Evolutionary conservation across 495 filamentous ascomycete genomes (phyloP).

Genomic region (Hypoxylon intermedium): DNA sequence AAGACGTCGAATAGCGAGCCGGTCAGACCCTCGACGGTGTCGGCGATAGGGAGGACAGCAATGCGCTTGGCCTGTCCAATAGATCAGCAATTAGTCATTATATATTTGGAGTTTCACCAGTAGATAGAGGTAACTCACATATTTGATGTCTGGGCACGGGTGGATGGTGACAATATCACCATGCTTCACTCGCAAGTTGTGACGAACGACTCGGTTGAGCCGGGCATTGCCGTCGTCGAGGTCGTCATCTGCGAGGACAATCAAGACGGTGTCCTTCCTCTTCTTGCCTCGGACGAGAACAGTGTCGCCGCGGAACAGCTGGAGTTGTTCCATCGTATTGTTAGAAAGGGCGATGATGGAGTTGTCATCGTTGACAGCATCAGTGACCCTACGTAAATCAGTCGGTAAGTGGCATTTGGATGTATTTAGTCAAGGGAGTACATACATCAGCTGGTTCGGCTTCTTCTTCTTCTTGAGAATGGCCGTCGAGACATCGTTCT

Average conservation of each 20-base stretch:
- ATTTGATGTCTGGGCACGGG: conserved; percentile 99
- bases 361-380: conserved; percentile 99
- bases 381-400: conserved; percentile 75
- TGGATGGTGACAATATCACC: conserved; percentile 97
- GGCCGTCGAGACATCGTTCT: conserved; percentile 92
- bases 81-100: conserved; percentile 26
- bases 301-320: conserved; percentile 97
- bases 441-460: conserved; percentile 96
- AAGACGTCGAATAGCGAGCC: conserved; percentile 98
- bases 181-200: conserved; percentile 98
- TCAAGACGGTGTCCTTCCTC: conserved; percentile 97
- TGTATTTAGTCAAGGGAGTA: conserved; percentile 17
- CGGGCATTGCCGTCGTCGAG: conserved; percentile 95
- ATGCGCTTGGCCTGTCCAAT: conserved; percentile 88
- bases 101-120: not conserved
- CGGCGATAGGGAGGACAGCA: conserved; percentile 96
- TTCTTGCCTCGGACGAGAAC: conserved; percentile 99
- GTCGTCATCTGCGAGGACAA: conserved; percentile 96
- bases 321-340: conserved; percentile 98
- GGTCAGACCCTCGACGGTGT: conserved; percentile 96
- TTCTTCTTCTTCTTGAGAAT: conserved; percentile 99
- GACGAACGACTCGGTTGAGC: conserved; percentile 96
- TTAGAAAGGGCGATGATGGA: conserved; percentile 98
- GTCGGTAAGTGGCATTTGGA: conserved; percentile 46
- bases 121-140: conserved; percentile 67